Evolutionary conservation across 306 rosid genomes (phyloP), one percentile per base, ranked within the genome.

Genomic region (Malus sylvestris): DNA sequence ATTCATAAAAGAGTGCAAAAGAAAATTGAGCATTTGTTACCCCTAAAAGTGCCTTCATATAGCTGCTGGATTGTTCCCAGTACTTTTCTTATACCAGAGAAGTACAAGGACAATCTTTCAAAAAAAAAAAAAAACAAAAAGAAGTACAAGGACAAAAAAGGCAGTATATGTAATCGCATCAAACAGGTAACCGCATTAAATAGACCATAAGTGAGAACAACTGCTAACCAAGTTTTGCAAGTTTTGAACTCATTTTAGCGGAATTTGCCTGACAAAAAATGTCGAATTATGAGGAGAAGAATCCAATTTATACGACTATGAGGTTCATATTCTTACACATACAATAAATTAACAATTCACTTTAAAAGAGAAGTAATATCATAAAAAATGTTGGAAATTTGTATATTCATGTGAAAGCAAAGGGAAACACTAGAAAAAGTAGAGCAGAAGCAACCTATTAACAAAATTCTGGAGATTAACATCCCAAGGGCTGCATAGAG

Each of bases 31-130:
- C 68, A 61, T 40, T 42, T 42, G 27, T 72, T 55, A 57, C 68
- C 49, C 80, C 75, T 58, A 77, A 27, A 19, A 77, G 55, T 19
- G 69, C 59, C 51, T 77, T 51, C 42, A 69, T 72, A 70, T 70
- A 65, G 65, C 32, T 30, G 55, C 71, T 40, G 64, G 76, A 62
- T 78, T 78, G 58, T 78, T 60, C 19, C 75, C 40, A 2, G 70
- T 77, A 44, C 18, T 58, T 42, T 58, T 77, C 81, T 68, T 62
- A 44, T 25, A 73, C 22, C 71, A 35, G 19, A 75, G 52, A 49
- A 75, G 32, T 30, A 65, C 73, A 58, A 67, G 27, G 55, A 76
- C 67, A 25, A 23, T 23, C 25, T 23, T 23, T 23, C 25, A 23
- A 23, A 23, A 23, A 23, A 23, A 23, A 23, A 23, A 23, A 23